Percentiles rank a stretch among this genome's conserved stretches.
These are phyloP conservation scores for Cercospora janseana DNA, from an alignment of 2,329 filamentous ascomycete species.

Conservation along the genomic window DNA sequence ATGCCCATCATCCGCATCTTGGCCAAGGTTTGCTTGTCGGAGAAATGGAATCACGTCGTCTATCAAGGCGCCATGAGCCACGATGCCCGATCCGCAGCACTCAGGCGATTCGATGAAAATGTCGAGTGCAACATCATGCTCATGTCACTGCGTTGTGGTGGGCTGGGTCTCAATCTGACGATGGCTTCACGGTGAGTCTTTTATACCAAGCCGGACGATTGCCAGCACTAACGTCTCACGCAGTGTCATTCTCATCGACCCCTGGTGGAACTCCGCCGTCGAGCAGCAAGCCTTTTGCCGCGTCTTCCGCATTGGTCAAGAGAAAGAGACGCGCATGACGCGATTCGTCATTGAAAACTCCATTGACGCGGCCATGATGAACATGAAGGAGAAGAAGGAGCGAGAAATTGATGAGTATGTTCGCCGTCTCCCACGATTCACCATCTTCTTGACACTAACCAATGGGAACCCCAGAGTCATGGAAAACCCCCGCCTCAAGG, in stretches of 20 bases:
- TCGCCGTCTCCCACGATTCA: not conserved
- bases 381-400: constrained; percentile 58
- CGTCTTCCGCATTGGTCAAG: constrained; percentile 65
- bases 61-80: constrained; percentile 53
- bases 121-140: constrained; percentile 50
- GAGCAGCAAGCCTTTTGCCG: constrained; percentile 53
- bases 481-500: constrained; percentile 41
- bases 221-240: constrained; percentile 3
- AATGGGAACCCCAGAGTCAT: constrained; percentile 33
- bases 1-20: constrained; percentile 54
- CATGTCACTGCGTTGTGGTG: constrained; percentile 57
- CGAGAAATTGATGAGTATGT: constrained; percentile 39
- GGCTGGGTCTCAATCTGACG: constrained; percentile 59
- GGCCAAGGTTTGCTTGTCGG: constrained; percentile 48
- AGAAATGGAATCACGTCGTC: constrained; percentile 50
- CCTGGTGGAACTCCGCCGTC: constrained; percentile 57
- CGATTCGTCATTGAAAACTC: constrained; percentile 56
- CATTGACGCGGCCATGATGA: constrained; percentile 58
- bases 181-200: constrained; percentile 43
- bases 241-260: constrained; percentile 50
- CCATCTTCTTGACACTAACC: not conserved
- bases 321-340: constrained; percentile 57
- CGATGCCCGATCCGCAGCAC: constrained; percentile 45
- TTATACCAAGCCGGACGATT: not conserved
- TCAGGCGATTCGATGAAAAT: constrained; percentile 48